Percentiles rank a stretch among this genome's conserved stretches.
Evolutionary conservation across 805 yeast genomes (phyloP).

Genomic region (Tetrapisispora nanseiensis): DNA sequence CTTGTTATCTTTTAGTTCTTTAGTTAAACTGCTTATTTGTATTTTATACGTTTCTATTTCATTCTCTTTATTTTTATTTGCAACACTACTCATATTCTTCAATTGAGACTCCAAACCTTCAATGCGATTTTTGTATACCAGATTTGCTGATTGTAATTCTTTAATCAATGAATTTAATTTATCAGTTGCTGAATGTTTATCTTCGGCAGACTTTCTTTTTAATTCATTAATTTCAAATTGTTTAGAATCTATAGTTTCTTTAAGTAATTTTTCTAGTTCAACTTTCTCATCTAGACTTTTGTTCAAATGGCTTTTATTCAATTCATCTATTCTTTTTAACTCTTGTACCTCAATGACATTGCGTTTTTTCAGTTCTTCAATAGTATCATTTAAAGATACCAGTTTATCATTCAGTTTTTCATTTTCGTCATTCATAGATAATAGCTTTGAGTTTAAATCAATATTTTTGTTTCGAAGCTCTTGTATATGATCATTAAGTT

Average conservation of each 20-base stretch:
- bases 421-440: slow-evolving; percentile 1
- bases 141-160: neutral
- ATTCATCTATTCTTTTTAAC: neutral
- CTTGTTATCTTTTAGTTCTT: neutral
- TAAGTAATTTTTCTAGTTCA: neutral
- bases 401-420: neutral
- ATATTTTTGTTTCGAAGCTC: neutral
- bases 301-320: neutral
- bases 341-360: neutral
- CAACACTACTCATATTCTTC: neutral
- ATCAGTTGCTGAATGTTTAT: neutral
- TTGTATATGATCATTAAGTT: neutral
- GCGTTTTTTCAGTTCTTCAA: slow-evolving; percentile 5
- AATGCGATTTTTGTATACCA: neutral
- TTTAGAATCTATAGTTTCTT: neutral
- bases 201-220: neutral
- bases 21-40: neutral
- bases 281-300: neutral
- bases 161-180: neutral
- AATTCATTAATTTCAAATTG: neutral
- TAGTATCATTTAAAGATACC: neutral
- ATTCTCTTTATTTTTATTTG: neutral
- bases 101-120: neutral
- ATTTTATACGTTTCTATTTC: neutral
- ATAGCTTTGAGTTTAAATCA: neutral